A percentile compares a stretch with the other conserved stretches of the same genome.
Conservation (phyloP, 495 filamentous ascomycete species). For the Xylaria longipes region DNA sequence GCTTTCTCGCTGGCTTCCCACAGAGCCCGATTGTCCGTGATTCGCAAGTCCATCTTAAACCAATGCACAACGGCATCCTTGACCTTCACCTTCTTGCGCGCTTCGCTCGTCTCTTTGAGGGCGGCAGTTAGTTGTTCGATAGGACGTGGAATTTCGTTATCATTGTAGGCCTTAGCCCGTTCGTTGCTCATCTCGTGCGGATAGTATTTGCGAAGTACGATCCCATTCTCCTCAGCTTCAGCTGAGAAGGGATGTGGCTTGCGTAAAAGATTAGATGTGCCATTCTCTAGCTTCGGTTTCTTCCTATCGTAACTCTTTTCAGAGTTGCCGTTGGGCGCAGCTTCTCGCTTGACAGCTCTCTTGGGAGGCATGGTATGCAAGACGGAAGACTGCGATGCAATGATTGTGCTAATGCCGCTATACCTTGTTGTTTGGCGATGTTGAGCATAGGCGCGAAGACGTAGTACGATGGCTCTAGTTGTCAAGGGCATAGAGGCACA, state of each 20-base stretch:
- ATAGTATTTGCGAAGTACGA: slow-evolving; percentile 81
- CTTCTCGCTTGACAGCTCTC: slow-evolving; percentile 28
- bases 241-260: slow-evolving; percentile 49
- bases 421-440: not conserved
- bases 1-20: slow-evolving; percentile 71
- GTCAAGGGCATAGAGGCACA: not conserved
- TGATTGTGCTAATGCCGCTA: not conserved
- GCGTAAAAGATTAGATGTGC: slow-evolving; percentile 39
- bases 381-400: not conserved
- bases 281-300: slow-evolving; percentile 32
- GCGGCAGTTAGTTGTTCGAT: slow-evolving; percentile 66
- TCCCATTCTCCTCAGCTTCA: slow-evolving; percentile 68
- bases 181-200: slow-evolving; percentile 83
- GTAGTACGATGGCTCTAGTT: not conserved
- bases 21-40: slow-evolving; percentile 76
- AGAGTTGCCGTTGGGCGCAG: slow-evolving; percentile 30
- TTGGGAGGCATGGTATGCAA: slow-evolving; percentile 2
- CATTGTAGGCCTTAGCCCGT: slow-evolving; percentile 73
- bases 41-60: slow-evolving; percentile 86
- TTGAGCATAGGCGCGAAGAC: not conserved
- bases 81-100: slow-evolving; percentile 52
- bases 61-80: slow-evolving; percentile 81
- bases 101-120: slow-evolving; percentile 56
- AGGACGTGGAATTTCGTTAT: slow-evolving; percentile 69
- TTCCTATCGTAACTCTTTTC: slow-evolving; percentile 37